Percentiles rank a stretch among this genome's conserved stretches.
These are phyloP conservation scores for Magnusiomyces starmeri DNA, from an alignment of 1,139 yeast species.

Conservation along the genomic window DNA sequence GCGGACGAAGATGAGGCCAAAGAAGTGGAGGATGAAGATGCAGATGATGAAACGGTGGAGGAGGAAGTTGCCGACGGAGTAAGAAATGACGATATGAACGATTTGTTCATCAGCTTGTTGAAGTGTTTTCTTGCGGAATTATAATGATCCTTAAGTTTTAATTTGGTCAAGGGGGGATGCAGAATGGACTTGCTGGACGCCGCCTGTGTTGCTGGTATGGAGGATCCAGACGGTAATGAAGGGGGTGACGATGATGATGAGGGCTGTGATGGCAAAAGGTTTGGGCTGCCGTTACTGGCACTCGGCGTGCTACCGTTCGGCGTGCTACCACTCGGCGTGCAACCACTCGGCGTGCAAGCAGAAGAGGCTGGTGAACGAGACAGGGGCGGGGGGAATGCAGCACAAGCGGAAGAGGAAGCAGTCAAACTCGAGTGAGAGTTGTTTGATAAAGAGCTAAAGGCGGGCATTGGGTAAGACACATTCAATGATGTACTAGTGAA, in stretches of 20 bases:
- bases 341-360: too few relatives aligned
- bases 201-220: background rate
- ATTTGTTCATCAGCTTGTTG: constrained; percentile 19
- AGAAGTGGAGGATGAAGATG: constrained; percentile 13
- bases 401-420: too few relatives aligned
- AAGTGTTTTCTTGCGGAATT: constrained; percentile 12
- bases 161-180: constrained; percentile 8
- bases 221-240: background rate
- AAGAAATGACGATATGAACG: constrained; percentile 19
- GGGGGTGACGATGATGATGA: background rate
- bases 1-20: constrained; percentile 15
- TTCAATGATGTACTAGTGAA: too few relatives aligned
- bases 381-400: too few relatives aligned
- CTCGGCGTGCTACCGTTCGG: too few relatives aligned
- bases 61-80: constrained; percentile 12
- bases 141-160: constrained; percentile 13
- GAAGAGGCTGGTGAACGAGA: too few relatives aligned
- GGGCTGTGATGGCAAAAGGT: too few relatives aligned
- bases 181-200: background rate
- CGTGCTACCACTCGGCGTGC: too few relatives aligned
- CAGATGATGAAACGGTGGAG: constrained; percentile 10
- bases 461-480: too few relatives aligned
- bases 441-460: too few relatives aligned
- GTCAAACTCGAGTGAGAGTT: too few relatives aligned
- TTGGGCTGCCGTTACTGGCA: too few relatives aligned